Conservation (phyloP, 257 asterid genomes). For the Solanum bukasovii region DNA sequence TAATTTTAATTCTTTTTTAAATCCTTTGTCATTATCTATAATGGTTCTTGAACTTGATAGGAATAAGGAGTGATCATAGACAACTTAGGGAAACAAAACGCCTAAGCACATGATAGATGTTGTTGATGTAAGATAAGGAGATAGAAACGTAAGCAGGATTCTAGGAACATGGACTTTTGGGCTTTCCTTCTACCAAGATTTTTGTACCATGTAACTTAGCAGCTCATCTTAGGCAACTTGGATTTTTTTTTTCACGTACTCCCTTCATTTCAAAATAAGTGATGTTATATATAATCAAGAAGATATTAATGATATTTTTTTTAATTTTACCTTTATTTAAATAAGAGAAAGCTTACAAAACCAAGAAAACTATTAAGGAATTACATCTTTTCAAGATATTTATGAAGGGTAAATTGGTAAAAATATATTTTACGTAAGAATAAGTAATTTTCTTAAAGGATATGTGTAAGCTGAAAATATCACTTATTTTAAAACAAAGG, state of each 20-base stretch:
- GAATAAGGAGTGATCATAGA: background rate
- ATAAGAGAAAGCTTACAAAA: background rate
- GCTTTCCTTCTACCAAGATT: background rate
- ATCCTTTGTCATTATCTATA: background rate
- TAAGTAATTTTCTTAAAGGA: background rate
- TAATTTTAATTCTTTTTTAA: background rate
- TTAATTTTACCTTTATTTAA: background rate
- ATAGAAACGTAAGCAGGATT: background rate
- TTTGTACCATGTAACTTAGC: background rate
- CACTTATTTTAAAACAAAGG: background rate
- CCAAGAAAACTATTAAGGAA: background rate
- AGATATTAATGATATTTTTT: background rate
- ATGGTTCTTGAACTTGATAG: background rate
- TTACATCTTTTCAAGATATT: background rate
- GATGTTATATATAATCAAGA: too few relatives aligned
- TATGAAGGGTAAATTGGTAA: background rate
- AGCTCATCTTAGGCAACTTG: background rate
- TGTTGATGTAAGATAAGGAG: background rate
- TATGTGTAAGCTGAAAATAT: background rate
- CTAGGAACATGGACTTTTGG: background rate
- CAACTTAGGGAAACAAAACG: background rate
- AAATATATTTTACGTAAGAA: background rate
- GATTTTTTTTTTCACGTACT: background rate
- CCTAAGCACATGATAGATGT: background rate
- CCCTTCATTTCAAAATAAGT: too few relatives aligned